Base-by-base conservation (phyloP, 805 yeast species). In the Candida boidinii region DNA sequence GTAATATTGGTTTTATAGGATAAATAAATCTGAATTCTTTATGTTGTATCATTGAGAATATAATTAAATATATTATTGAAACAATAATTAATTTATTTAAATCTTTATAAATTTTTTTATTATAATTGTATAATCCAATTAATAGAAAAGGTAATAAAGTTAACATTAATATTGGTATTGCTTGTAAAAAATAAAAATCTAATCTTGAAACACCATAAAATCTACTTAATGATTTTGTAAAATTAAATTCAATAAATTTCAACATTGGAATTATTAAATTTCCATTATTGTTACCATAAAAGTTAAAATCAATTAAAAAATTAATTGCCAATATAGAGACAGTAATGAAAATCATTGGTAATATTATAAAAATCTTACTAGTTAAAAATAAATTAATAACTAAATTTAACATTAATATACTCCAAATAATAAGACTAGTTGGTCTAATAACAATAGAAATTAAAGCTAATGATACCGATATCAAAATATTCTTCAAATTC, bases 21-120 rank as follows among this genome's bases (percentile, higher is more conserved):
- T 79, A 86, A 13, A 94, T 65, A 53, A 92, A 92, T 29, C 99
- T 68, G 45, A 87, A 82, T 51, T 92, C 99, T 51, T 92, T 92
- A 54, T 92, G 99, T 9, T 69, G 61, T 14, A 92, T 69, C 2
- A 62, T 32, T 0, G 96, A 82, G 44, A 82, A 85, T 1, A 66
- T 60, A 0, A 56, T 30, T 2, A 82, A 31, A 28, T 79, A 79
- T 5, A 69, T 34, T 0, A 66, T 14, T 0, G 31, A 39, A 42
- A 53, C 29, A 38, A 43, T 33, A 35, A 35, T 68, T 43, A 7
- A 49, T 10, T 41, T 57, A 7, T 10, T 16, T n/a, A 45, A 21
- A 2, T 21, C 27, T 9, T 9, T 3, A 5, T 14, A 22, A 12
- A 21, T 19, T 3, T 19, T 13, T 24, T 35, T 8, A 17, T 4